phyloP scores from a whole-genome alignment of 495 filamentous ascomycete genomes.

The Bacidia gigantensis region DNA sequence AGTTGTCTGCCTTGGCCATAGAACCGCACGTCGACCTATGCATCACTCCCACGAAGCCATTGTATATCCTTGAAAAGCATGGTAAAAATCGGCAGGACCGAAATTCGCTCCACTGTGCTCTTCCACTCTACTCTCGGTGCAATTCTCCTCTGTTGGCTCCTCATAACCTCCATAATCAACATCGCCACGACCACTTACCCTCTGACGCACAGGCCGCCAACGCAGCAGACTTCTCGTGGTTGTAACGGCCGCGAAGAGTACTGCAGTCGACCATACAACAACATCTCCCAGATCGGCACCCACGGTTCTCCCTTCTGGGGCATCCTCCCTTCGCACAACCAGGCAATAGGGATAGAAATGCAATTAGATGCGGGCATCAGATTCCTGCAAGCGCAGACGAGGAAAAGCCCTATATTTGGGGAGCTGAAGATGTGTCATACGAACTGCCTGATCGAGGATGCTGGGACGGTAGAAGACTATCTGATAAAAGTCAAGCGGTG shows the following conservation, averaged over 20 bases:
- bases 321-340: slow-evolving; percentile 47
- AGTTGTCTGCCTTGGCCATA: not conserved
- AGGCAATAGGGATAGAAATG: slow-evolving; percentile 48
- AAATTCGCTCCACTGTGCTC: slow-evolving; percentile 1
- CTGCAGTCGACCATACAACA: slow-evolving; percentile 47
- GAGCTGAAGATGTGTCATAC: slow-evolving; percentile 51
- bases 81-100: not conserved
- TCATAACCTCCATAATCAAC: slow-evolving; percentile 1
- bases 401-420: slow-evolving; percentile 32
- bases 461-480: slow-evolving; percentile 43
- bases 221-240: slow-evolving; percentile 16
- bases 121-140: slow-evolving; percentile 2
- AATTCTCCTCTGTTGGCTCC: not conserved
- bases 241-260: slow-evolving; percentile 57
- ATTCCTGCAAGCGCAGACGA: slow-evolving; percentile 56
- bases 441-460: slow-evolving; percentile 48
- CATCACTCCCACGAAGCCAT: not conserved
- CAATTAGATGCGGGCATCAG: slow-evolving; percentile 57
- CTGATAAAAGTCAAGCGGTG: slow-evolving; percentile 45
- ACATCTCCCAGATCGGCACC: slow-evolving; percentile 54
- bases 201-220: slow-evolving; percentile 1
- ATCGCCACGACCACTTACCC: slow-evolving; percentile 2
- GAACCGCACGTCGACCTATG: not conserved
- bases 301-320: slow-evolving; percentile 57
- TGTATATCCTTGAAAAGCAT: not conserved